Base-by-base conservation (phyloP, 805 yeast species). In the Metschnikowia rubicola region DNA sequence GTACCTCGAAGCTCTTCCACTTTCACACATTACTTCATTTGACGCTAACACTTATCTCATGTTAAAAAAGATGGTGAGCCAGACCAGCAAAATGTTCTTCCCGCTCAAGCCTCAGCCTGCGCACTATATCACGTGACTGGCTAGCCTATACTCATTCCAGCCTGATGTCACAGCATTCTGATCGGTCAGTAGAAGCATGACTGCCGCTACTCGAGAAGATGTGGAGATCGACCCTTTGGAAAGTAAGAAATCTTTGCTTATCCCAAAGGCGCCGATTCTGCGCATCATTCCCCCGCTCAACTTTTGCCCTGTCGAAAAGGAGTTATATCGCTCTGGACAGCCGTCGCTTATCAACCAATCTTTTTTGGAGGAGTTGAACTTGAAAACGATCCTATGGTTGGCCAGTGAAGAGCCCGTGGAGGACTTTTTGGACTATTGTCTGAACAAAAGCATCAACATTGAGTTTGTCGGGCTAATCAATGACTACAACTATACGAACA, bases 401-500 rank as follows among this genome's bases (percentile, higher is more conserved):
- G 96, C 97, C 1, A 85, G 86, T 33, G 99, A 92, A 62, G 99
- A 92, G 63, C 99, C 99, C 0, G 86, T 82, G 50, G 98, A 92
- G 59, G 86, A 84, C 41, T 80, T 94, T 53, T 68, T 90, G 44
- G 91, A 84, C 58, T 94, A 88, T 64, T 87, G 91, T 39, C 88
- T 84, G 50, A 78, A 75, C 19, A 76, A 84, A 56, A 77, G 80
- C 48, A 89, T 94, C 51, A 77, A 78, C 51, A 73, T 94, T 39
- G 92, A 87, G 64, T 94, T 88, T 64, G 84, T 88, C 34, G 95
- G 95, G 1, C 78, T 86, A 43, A 80, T 84, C 44, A 85, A 88
- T 28, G 96, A 90, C 53, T 65, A 57, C 51, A 55, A 63, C 49
- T 64, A 64, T 52, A 85, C 52, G 80, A 89, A 17, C 43, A 56